phyloP scores from a whole-genome alignment of 352 stramenopile genomes.

The Peronosclerospora sorghi region DNA sequence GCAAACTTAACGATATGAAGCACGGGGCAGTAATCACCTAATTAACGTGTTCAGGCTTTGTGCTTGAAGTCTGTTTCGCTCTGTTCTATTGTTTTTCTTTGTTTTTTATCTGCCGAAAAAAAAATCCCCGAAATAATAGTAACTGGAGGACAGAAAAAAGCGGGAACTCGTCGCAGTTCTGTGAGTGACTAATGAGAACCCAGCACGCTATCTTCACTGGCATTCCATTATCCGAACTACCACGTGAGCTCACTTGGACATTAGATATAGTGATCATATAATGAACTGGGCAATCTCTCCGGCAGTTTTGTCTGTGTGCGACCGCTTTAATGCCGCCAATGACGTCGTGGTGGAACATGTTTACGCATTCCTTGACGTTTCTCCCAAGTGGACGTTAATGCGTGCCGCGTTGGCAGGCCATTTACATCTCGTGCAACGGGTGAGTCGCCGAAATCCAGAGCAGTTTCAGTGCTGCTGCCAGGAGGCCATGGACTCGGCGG shows the following conservation, averaged over 20 bases:
- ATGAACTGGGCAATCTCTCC: conserved; percentile 25
- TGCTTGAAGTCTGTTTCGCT: too few species aligned
- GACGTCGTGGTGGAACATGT: conserved; percentile 42
- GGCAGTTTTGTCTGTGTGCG: conserved; percentile 35
- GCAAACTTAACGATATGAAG: too few species aligned
- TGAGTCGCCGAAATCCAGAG: conserved; percentile 24
- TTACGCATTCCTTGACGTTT: conserved; percentile 46
- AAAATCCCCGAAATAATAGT: too few species aligned
- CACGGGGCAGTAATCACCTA: too few species aligned
- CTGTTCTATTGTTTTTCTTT: too few species aligned
- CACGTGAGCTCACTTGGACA: background rate
- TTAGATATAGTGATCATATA: background rate
- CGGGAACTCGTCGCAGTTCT: too few species aligned
- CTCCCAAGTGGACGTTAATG: conserved; percentile 38
- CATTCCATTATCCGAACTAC: background rate
- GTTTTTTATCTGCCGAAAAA: too few species aligned
- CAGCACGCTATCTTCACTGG: background rate
- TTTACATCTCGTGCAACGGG: conserved; percentile 32
- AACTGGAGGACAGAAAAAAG: too few species aligned
- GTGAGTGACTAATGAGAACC: too few species aligned
- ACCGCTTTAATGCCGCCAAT: conserved; percentile 27
- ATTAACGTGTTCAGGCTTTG: too few species aligned
- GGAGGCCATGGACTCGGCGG: conserved; percentile 51
- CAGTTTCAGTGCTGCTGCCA: conserved; percentile 39
- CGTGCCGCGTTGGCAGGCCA: conserved; percentile 39